Evolutionary conservation across 805 yeast species (phyloP).

Genomic region (Yamadazyma laniorum): DNA sequence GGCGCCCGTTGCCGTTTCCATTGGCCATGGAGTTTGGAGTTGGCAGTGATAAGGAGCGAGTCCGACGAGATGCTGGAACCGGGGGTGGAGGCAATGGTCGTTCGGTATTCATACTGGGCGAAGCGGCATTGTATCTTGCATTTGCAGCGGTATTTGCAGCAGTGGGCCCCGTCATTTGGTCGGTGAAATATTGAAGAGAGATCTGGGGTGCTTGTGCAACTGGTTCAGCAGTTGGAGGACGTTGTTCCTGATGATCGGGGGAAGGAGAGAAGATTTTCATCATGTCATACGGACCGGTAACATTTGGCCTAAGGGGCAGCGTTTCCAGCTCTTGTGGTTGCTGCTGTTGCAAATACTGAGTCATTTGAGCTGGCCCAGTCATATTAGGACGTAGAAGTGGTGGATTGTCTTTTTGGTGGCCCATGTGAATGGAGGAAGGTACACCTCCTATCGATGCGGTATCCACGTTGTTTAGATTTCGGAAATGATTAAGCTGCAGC

Average conservation of each 20-base stretch:
- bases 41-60: slow-evolving; percentile 37
- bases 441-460: slow-evolving; percentile 72
- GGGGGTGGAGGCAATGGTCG: slow-evolving; percentile 14
- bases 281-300: slow-evolving; percentile 44
- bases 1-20: slow-evolving; percentile 7
- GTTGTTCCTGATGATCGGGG: slow-evolving; percentile 13
- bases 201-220: slow-evolving; percentile 24
- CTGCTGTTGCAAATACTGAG: slow-evolving; percentile 18
- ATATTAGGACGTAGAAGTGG: slow-evolving; percentile 38
- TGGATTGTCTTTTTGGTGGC: slow-evolving; percentile 5
- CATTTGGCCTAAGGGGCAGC: slow-evolving; percentile 26
- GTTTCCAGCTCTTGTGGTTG: slow-evolving; percentile 1
- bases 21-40: slow-evolving; percentile 20
- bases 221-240: slow-evolving; percentile 4
- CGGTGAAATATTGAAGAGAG: slow-evolving; percentile 39
- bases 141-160: slow-evolving; percentile 35
- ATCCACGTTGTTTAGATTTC: slow-evolving; percentile 70
- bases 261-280: slow-evolving; percentile 15
- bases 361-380: slow-evolving; percentile 48
- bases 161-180: slow-evolving; percentile 40
- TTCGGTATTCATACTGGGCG: slow-evolving; percentile 17
- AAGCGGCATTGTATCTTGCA: slow-evolving; percentile 31
- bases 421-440: slow-evolving; percentile 51
- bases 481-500: slow-evolving; percentile 68
- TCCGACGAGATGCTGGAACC: slow-evolving; percentile 24